Conservation (phyloP, 371 early-diverging fungal species). For the Haplosporangium sp. region DNA sequence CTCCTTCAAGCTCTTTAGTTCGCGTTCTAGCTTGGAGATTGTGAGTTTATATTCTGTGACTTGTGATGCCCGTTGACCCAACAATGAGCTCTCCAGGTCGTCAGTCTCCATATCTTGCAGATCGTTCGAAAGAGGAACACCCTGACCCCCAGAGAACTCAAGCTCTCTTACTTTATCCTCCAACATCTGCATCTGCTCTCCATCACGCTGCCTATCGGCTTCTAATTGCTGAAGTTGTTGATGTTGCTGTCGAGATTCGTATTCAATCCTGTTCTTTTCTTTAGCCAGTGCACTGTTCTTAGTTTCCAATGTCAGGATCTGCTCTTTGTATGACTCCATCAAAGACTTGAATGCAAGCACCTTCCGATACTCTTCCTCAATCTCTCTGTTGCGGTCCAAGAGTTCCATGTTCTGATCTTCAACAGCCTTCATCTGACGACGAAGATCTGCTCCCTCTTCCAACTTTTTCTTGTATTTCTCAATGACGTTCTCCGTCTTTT, state of each 20-base stretch:
- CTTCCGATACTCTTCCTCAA: slow-evolving; percentile 91
- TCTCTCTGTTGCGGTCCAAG: slow-evolving; percentile 72
- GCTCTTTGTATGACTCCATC: slow-evolving; percentile 90
- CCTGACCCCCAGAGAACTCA: slow-evolving; percentile 73
- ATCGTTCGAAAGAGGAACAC: slow-evolving; percentile 48
- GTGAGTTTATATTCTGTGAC: slow-evolving; percentile 66
- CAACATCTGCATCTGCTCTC: slow-evolving; percentile 80
- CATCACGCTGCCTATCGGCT: slow-evolving; percentile 71
- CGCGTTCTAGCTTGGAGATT: slow-evolving; percentile 82
- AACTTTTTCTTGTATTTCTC: slow-evolving; percentile 96
- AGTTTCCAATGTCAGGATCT: slow-evolving; percentile 78
- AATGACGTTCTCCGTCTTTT: slow-evolving; percentile 91
- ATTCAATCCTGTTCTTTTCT: slow-evolving; percentile 80
- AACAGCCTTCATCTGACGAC: slow-evolving; percentile 80
- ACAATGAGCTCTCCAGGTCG: slow-evolving; percentile 33
- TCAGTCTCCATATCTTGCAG: slow-evolving; percentile 51
- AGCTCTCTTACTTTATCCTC: slow-evolving; percentile 88
- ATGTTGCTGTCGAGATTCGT: slow-evolving; percentile 72
- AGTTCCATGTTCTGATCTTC: slow-evolving; percentile 85
- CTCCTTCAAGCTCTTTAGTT: slow-evolving; percentile 72
- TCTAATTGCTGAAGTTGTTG: slow-evolving; percentile 76
- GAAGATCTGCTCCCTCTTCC: slow-evolving; percentile 86
- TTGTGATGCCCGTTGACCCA: slow-evolving; percentile 40
- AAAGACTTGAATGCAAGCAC: slow-evolving; percentile 81
- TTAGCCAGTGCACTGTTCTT: slow-evolving; percentile 74